Conservation (phyloP, 176 grass and related monocot genomes). For the Tillandsia fasciculata region DNA sequence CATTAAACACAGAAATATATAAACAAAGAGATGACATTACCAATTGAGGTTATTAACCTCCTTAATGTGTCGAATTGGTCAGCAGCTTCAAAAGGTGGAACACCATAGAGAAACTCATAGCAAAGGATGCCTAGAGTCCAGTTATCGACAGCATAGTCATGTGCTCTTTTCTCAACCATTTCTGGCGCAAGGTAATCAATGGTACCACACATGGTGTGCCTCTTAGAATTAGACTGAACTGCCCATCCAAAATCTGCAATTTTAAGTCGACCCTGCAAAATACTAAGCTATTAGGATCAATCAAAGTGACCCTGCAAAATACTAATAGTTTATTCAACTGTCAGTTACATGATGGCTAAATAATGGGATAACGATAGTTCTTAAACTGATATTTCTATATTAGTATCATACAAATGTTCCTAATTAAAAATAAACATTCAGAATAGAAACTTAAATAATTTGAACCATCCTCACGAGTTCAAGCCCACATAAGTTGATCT, state of each 20-base stretch:
- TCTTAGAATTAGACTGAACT: slow-evolving; percentile 58
- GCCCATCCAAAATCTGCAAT: slow-evolving; percentile 98
- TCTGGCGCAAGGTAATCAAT: slow-evolving; percentile 91
- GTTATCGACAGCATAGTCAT: slow-evolving; percentile 86
- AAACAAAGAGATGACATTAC: not conserved
- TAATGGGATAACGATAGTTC: too few species aligned
- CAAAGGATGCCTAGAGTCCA: slow-evolving; percentile 90
- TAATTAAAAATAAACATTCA: too few species aligned
- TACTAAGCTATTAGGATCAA: not conserved
- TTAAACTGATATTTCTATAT: too few species aligned
- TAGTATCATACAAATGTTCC: too few species aligned
- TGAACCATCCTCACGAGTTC: too few species aligned
- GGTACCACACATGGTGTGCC: slow-evolving; percentile 87
- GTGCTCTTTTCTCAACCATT: slow-evolving; percentile 84
- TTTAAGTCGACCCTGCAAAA: slow-evolving; percentile 75
- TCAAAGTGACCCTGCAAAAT: too few species aligned
- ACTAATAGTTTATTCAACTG: too few species aligned
- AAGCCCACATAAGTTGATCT: too few species aligned
- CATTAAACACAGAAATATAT: not conserved
- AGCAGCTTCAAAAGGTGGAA: slow-evolving; percentile 68
- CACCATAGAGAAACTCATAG: slow-evolving; percentile 84
- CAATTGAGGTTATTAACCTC: slow-evolving; percentile 24
- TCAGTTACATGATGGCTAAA: too few species aligned
- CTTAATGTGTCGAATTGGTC: slow-evolving; percentile 54
- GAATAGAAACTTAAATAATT: too few species aligned